These are phyloP conservation scores for Pythium volutum DNA, from an alignment of 352 stramenopile species.

Conservation along the genomic window DNA sequence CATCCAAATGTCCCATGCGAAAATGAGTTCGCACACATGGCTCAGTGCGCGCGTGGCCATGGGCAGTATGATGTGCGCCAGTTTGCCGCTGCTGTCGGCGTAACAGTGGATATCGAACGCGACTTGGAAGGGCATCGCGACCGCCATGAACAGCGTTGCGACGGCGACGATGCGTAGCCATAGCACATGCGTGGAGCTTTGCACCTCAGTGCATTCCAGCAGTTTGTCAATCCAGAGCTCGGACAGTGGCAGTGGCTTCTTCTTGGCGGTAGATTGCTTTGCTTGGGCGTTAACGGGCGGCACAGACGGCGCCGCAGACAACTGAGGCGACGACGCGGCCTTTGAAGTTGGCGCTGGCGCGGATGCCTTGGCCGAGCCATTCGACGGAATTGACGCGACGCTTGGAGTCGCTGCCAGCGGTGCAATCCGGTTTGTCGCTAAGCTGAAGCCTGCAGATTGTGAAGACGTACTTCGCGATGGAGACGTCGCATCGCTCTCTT, in stretches of 20 bases:
- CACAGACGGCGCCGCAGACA: not conserved
- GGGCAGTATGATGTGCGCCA: slow-evolving; percentile 31
- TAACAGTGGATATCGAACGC: slow-evolving; percentile 51
- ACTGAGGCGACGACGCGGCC: slow-evolving; percentile 6
- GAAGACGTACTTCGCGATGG: not conserved
- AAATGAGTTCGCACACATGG: slow-evolving; percentile 41
- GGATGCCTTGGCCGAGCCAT: not conserved
- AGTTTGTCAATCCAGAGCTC: slow-evolving; percentile 54
- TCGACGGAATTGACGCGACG: not conserved
- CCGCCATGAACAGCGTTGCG: slow-evolving; percentile 45
- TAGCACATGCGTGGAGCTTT: slow-evolving; percentile 48
- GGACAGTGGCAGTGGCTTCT: not conserved
- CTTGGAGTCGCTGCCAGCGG: not conserved
- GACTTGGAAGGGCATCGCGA: slow-evolving; percentile 41
- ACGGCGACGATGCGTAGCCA: slow-evolving; percentile 49
- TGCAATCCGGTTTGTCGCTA: not conserved
- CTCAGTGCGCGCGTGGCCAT: slow-evolving; percentile 24
- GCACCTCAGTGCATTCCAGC: slow-evolving; percentile 43
- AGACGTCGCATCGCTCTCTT: not conserved
- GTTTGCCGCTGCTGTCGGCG: slow-evolving; percentile 17
- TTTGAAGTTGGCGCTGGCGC: not conserved
- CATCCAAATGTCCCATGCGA: slow-evolving; percentile 51
- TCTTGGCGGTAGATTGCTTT: not conserved
- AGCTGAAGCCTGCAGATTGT: not conserved
- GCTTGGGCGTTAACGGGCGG: not conserved